Evolutionary conservation across 768 basidiomycete genomes (phyloP), one percentile per base, ranked within the genome.

Genomic region (Russula sp.): DNA sequence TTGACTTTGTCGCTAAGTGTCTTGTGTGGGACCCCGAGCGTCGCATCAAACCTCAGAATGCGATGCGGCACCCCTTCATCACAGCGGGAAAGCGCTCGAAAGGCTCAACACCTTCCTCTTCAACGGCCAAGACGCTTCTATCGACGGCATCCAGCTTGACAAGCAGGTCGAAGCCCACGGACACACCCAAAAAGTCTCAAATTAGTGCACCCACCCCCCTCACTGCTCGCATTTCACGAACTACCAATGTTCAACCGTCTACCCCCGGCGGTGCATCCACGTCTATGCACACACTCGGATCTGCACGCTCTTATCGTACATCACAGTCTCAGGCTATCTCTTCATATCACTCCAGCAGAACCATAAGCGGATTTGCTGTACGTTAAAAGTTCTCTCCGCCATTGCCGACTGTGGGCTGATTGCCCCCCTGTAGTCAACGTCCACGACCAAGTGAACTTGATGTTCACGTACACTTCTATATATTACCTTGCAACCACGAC

Each of bases 11-110:
- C 67, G 82, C 91, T 1, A 98, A 96, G 74, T 99, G 97, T 76
- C 81, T 99, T n/a, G 82, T 91, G 32, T 99, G 95, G 95, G 97
- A 99, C 77, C 97, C 97, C 10, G 96, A 98, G 71, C 84, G 92
- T 57, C 84, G 97, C 36, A 82, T 99, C 73, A 98, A 97, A 75
- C 96, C 96, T 5, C 90, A 94, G 69, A 83, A 89, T 11, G 96
- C 96, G 0, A 75, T 98, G 78, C 86, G 94, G 26, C 96, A 98
- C 76, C 89, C 91, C 13, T 98, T 94, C 77, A 81, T 97, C 63
- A 79, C 86, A 22, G 83, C 85, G 28, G 84, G 89, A 55, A 73
- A 74, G 63, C 83, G 82, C 59, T 68, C 75, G 22, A 87, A 84
- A 72, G 71, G 78, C 8, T 72, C 78, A 16, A 76, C 74, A 30